Base-by-base conservation (phyloP, 2,329 filamentous ascomycete genomes). In the Emmonsia crescens region DNA sequence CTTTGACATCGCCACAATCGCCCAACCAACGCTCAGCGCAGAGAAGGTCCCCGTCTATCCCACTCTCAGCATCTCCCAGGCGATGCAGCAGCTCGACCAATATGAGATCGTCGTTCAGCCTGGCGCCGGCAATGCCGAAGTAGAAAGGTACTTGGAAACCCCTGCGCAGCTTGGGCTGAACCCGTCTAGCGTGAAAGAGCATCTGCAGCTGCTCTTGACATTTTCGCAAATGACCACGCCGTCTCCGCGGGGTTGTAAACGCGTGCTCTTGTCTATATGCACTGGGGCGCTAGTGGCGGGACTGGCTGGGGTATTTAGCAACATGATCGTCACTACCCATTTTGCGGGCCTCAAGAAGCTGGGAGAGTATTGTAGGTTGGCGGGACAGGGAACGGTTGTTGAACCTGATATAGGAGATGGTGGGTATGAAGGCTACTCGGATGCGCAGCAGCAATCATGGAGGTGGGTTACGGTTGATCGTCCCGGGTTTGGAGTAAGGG, bases 81-180 rank as follows among this genome's bases (percentile, higher is more conserved):
- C 56, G 21, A 27, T 57, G 38, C 24, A 33, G 40, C 27, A 21
- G 16, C 56, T 57, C 40, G 56, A 57, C 5, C 38, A 57, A 29
- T 57, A 57, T 9, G 56, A 57, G 14, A 57, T 57, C 16, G 56
- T 57, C 14, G 42, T 57, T 8, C 56, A 57, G 56, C 56, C 56
- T 44, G 56, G 56, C 9, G 56, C 38, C n/a, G 56, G 38, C 12
- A 27, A 33, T 19, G 1, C 38, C 8, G 38, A 40, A 40, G n/a
- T 57, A 24, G 24, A 57, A 6, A 57, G 33, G 40, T 57, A 57
- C 27, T 27, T 57, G 9, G 40, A 57, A 46, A n/a, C 16, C 3
- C 56, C 56, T 5, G 38, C 4, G 16, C 24, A 29, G 27, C 38
- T 57, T 38, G 56, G 56, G 3, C 14, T 57, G 24, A 27, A 33